These are phyloP conservation scores for Didymosphaeria variabile DNA, from an alignment of 2,329 filamentous ascomycete species.

Conservation along the genomic window DNA sequence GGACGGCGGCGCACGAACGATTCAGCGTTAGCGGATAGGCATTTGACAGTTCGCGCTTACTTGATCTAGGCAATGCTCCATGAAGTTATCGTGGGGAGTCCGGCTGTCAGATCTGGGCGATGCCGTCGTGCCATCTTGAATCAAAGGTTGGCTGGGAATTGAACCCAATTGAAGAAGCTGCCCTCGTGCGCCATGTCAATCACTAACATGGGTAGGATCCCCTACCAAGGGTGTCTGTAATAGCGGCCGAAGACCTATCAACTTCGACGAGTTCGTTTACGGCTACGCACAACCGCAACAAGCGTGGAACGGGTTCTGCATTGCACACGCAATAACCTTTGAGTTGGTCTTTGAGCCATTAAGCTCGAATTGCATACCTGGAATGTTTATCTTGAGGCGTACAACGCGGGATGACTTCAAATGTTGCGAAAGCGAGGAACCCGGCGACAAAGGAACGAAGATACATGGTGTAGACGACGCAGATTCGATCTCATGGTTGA, in stretches of 20 bases:
- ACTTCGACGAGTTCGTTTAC: background rate
- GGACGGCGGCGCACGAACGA: background rate
- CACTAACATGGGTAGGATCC: background rate
- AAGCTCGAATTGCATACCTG: background rate
- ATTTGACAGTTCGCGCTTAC: constrained; percentile 4
- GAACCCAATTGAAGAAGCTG: background rate
- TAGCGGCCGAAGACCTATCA: background rate
- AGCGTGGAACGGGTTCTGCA: background rate
- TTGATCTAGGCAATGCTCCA: background rate
- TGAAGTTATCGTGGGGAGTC: background rate
- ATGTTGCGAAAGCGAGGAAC: background rate
- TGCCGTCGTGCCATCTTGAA: background rate
- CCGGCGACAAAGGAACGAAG: background rate
- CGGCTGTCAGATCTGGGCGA: background rate
- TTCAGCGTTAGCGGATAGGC: background rate
- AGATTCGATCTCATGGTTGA: background rate
- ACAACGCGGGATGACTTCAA: background rate
- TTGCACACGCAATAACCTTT: background rate
- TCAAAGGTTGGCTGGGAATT: background rate
- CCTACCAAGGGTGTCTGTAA: background rate
- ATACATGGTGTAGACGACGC: background rate
- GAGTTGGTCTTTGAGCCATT: background rate
- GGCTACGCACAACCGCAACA: background rate
- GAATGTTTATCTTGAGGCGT: background rate
- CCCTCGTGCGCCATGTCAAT: background rate